A percentile compares a stretch with the other conserved stretches of the same genome.
phyloP scores from a whole-genome alignment of 1,284 basidiomycete genomes.

The Cryptococcus sp. region DNA sequence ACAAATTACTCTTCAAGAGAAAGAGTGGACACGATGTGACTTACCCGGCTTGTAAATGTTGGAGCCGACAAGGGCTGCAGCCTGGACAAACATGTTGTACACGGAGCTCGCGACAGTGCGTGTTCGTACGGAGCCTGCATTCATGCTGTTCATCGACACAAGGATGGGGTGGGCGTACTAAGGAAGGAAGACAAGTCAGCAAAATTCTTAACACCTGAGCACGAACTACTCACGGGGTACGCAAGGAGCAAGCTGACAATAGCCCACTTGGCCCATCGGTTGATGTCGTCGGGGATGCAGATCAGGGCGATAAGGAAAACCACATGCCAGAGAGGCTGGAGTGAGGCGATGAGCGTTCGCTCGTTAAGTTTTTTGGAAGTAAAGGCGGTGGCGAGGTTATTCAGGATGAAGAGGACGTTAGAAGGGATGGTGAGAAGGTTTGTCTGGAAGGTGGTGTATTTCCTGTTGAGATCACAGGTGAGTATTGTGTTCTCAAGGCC shows the following conservation, averaged over 20 bases:
- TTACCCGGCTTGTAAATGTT: constrained; percentile 37
- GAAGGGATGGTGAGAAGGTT: constrained; percentile 59
- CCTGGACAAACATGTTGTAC: constrained; percentile 45
- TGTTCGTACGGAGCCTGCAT: constrained; percentile 40
- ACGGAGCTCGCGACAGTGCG: constrained; percentile 37
- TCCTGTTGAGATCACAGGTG: constrained; percentile 43
- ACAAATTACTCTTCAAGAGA: background rate
- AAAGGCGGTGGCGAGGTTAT: constrained; percentile 34
- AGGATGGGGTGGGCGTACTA: constrained; percentile 31
- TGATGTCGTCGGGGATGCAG: constrained; percentile 19
- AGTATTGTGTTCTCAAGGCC: constrained; percentile 53
- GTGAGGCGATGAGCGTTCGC: constrained; percentile 15
- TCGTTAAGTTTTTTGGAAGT: constrained; percentile 27
- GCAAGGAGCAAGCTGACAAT: constrained; percentile 20
- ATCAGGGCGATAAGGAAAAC: constrained; percentile 33
- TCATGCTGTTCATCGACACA: constrained; percentile 31
- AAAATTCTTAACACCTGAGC: background rate
- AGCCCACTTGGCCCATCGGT: constrained; percentile 27
- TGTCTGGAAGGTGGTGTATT: constrained; percentile 60
- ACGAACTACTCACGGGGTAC: constrained; percentile 17
- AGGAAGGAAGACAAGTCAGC: background rate
- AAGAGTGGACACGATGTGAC: background rate
- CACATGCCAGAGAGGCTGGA: constrained; percentile 33
- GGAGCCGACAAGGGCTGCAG: constrained; percentile 26
- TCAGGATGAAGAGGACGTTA: constrained; percentile 36